Base-by-base conservation (phyloP, 208 protist species). In the Trypanosomatidae sp. region DNA sequence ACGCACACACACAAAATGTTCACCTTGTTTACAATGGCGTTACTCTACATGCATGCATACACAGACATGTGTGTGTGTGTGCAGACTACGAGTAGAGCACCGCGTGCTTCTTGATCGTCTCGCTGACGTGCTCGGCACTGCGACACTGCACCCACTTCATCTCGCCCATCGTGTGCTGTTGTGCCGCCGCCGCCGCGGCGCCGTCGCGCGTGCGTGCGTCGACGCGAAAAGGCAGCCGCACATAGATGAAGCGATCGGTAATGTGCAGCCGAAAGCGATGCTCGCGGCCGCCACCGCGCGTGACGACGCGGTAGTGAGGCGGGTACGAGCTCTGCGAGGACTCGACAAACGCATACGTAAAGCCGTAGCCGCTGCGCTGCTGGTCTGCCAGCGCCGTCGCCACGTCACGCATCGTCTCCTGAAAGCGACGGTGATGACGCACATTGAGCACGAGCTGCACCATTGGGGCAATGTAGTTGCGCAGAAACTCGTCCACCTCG, bases 111-210 rank as follows among this genome's bases (percentile, higher is more conserved):
- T 91, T 91, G 15, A 91, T 66, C 2, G 69, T 60, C 48, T 82
- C 69, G 38, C 81, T 87, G 15, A 87, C 73, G 28, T 78, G 69
- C 55, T 91, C 76, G 13, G 81, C 81, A 43, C 80, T 91, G 20
- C 53, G 37, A 45, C 81, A 91, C 33, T 65, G 58, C 28, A 91
- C 59, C 81, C 76, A 86, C 33, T 71, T 69, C 11, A 35, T 15
- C 30, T 35, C 11, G 11, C 11, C 30, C 30, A 35, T n/a, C n/a
- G n/a, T n/a, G n/a, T n/a, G n/a, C n/a, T n/a, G n/a, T n/a, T n/a
- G n/a, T n/a, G n/a, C n/a, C n/a, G n/a, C n/a, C n/a, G n/a, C n/a
- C n/a, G n/a, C n/a, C n/a, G n/a, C n/a, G n/a, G n/a, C n/a, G n/a
- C n/a, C 30, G 19, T 71, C 33, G 4, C 47, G 40, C 37, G 60